A percentile compares a stretch with the other conserved stretches of the same genome.
These are phyloP conservation scores for Penicillium janthinellum DNA, from an alignment of 2,329 filamentous ascomycete genomes.

Conservation along the genomic window DNA sequence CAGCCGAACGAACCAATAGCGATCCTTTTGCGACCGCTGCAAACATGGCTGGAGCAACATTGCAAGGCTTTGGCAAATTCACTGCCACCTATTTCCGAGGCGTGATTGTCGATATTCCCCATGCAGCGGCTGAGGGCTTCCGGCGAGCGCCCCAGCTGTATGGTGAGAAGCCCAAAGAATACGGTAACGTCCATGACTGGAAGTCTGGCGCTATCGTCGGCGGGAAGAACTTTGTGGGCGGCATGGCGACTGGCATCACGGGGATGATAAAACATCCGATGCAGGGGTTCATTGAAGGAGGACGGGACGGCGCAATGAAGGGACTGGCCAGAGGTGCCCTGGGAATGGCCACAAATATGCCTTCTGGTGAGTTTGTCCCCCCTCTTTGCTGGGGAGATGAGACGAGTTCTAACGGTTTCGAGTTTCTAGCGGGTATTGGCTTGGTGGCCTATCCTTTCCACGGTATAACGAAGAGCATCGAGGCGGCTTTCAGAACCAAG, in stretches of 20 bases:
- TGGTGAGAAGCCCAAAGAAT: slow-evolving; percentile 37
- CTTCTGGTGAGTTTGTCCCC: slow-evolving; percentile 17
- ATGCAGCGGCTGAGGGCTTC: slow-evolving; percentile 40
- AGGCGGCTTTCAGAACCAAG: slow-evolving; percentile 22
- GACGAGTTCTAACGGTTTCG: not conserved
- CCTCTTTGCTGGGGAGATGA: not conserved
- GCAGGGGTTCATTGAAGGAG: slow-evolving; percentile 34
- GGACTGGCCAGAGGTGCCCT: slow-evolving; percentile 29
- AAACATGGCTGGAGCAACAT: slow-evolving; percentile 13
- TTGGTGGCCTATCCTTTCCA: slow-evolving; percentile 28
- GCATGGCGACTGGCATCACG: slow-evolving; percentile 35
- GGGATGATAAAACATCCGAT: slow-evolving; percentile 33
- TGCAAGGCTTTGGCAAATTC: slow-evolving; percentile 22
- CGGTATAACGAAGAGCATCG: slow-evolving; percentile 27
- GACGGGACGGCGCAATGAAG: slow-evolving; percentile 34
- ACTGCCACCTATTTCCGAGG: slow-evolving; percentile 30
- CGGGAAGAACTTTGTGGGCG: slow-evolving; percentile 36
- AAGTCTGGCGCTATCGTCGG: slow-evolving; percentile 36
- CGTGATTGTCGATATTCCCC: slow-evolving; percentile 36
- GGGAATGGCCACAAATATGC: slow-evolving; percentile 23
- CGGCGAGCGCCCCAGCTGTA: slow-evolving; percentile 36
- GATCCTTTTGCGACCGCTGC: slow-evolving; percentile 14
- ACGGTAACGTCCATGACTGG: slow-evolving; percentile 37
- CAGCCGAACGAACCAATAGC: not conserved
- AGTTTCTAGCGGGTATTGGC: slow-evolving; percentile 21